A percentile compares a stretch with the other conserved stretches of the same genome.
These are phyloP conservation scores for Cucurbita ficifolia DNA, from an alignment of 306 rosid genomes.

Conservation along the genomic window DNA sequence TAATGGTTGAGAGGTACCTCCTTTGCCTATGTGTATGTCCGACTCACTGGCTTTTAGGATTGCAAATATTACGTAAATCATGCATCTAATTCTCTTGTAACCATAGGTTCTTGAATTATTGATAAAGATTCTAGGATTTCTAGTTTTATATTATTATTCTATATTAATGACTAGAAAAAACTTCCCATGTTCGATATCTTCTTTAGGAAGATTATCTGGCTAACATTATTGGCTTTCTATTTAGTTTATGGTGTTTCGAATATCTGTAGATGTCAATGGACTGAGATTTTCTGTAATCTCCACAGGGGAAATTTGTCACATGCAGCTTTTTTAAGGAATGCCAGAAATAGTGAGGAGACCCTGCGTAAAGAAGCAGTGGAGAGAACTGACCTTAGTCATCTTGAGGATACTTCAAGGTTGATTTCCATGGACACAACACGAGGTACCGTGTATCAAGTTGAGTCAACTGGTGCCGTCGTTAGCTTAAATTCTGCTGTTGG, in stretches of 20 bases:
- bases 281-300: constrained; percentile 1
- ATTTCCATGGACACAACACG: constrained; percentile 70
- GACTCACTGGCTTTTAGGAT: not conserved
- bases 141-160: not conserved
- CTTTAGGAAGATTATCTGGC: not conserved
- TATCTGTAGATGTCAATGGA: constrained; percentile 9
- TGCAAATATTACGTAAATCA: not conserved
- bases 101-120: not conserved
- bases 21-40: not conserved
- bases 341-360: constrained; percentile 93
- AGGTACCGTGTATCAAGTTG: constrained; percentile 83
- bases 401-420: constrained; percentile 75
- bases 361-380: constrained; percentile 90
- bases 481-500: constrained; percentile 99
- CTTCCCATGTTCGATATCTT: not conserved
- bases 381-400: constrained; percentile 93
- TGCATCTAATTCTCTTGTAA: not conserved
- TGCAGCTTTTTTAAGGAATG: constrained; percentile 92
- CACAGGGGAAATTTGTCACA: constrained; percentile 80
- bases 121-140: not conserved
- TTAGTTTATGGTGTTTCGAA: not conserved
- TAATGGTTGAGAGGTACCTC: constrained; percentile 93
- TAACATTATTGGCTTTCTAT: not conserved
- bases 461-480: constrained; percentile 94
- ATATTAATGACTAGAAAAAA: not conserved